Conservation (phyloP, 2,329 filamentous ascomycete species). For the Scedosporium boydii region DNA sequence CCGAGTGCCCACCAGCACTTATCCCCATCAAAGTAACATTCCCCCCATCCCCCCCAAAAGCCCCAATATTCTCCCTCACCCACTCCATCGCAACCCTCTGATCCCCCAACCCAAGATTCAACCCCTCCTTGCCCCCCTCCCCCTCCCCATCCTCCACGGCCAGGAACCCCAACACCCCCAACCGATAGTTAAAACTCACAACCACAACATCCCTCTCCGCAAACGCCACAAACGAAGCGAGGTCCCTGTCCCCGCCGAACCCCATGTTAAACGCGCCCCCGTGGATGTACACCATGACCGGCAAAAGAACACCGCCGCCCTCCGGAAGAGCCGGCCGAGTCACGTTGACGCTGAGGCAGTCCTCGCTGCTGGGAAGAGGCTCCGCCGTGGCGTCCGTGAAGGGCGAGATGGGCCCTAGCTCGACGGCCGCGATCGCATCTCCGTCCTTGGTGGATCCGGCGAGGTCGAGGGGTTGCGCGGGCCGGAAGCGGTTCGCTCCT, state of each 20-base stretch:
- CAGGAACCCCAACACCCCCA: slow-evolving; percentile 61
- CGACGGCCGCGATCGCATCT: slow-evolving; percentile 20
- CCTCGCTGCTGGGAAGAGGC: slow-evolving; percentile 29
- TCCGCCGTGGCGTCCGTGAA: slow-evolving; percentile 15
- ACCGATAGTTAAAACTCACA: slow-evolving; percentile 53
- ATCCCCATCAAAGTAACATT: slow-evolving; percentile 53
- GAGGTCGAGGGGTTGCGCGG: slow-evolving; percentile 23
- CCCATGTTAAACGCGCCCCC: slow-evolving; percentile 54
- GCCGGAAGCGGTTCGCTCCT: slow-evolving; percentile 36
- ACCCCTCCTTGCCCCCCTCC: slow-evolving; percentile 29
- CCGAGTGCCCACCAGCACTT: slow-evolving; percentile 54
- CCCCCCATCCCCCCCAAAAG: slow-evolving; percentile 49
- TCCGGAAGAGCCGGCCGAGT: slow-evolving; percentile 26
- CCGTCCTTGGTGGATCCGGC: slow-evolving; percentile 7
- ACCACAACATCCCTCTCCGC: slow-evolving; percentile 40
- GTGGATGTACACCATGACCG: slow-evolving; percentile 52
- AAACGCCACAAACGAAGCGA: slow-evolving; percentile 52
- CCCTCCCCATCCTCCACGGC: slow-evolving; percentile 33
- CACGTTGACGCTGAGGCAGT: slow-evolving; percentile 44
- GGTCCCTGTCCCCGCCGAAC: slow-evolving; percentile 43
- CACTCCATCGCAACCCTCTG: slow-evolving; percentile 50
- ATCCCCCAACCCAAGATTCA: slow-evolving; percentile 55
- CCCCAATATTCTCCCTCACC: slow-evolving; percentile 49
- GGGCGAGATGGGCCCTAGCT: slow-evolving; percentile 29
- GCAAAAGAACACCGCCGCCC: slow-evolving; percentile 13